Conservation (phyloP, 192 early-diverging fungal genomes). For the Backusella tarrabulga region DNA sequence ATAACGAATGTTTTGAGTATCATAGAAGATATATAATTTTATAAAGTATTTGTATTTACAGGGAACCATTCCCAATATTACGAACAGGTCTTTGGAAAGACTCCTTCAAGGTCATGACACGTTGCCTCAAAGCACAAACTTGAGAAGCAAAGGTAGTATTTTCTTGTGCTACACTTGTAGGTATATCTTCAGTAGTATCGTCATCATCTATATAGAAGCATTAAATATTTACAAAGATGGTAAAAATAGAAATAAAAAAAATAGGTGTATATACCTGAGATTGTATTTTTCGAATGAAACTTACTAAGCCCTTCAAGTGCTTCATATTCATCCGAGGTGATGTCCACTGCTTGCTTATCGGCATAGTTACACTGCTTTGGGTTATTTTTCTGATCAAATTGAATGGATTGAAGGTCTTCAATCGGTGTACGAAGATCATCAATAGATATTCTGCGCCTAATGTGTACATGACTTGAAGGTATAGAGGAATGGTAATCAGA, state of each 20-base stretch:
- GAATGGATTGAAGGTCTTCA: neutral
- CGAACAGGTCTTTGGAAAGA: constrained; percentile 7
- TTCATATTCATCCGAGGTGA: constrained; percentile 7
- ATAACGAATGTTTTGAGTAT: neutral
- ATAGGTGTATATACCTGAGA: neutral
- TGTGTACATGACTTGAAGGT: neutral
- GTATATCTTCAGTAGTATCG: neutral
- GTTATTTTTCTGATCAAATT: neutral
- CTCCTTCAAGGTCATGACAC: constrained; percentile 2
- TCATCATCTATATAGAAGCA: neutral
- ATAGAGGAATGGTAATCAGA: neutral
- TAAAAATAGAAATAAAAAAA: neutral
- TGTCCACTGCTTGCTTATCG: constrained; percentile 1
- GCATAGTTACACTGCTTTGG: neutral
- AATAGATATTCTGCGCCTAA: constrained; percentile 10
- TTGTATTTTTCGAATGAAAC: neutral
- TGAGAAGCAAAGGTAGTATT: constrained; percentile 1
- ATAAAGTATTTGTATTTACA: neutral
- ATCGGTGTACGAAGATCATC: constrained; percentile 10
- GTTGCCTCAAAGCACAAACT: constrained; percentile 5
- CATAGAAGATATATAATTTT: neutral
- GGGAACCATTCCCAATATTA: neutral
- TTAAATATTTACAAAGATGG: neutral
- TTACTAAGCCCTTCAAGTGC: constrained; percentile 11
- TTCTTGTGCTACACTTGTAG: neutral